A percentile compares a stretch with the other conserved stretches of the same genome.
These are phyloP conservation scores for Schrenkiella parvula DNA, from an alignment of 345 rosid genomes.

Conservation along the genomic window DNA sequence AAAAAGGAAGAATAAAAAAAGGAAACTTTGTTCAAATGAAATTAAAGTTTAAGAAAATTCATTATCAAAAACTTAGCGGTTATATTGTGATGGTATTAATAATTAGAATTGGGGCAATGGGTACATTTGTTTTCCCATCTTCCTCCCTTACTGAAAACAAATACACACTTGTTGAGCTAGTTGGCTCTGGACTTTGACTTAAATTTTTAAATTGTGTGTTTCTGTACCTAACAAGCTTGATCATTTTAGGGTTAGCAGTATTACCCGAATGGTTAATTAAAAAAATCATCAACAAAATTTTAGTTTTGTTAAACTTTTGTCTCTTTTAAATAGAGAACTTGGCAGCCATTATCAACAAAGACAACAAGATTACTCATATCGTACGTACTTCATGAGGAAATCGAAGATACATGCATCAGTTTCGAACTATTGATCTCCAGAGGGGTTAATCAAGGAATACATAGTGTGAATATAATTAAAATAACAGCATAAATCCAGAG, in stretches of 20 bases:
- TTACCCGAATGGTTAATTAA: no score
- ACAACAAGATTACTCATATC: background rate
- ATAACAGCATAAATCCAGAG: constrained; percentile 34
- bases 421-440: constrained; percentile 19
- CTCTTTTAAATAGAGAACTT: background rate
- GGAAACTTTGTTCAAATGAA: background rate
- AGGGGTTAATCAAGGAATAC: background rate
- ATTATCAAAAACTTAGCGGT: background rate
- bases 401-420: constrained; percentile 22
- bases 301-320: no score
- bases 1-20: no score
- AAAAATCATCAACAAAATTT: background rate
- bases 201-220: background rate
- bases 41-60: background rate
- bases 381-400: background rate
- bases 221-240: no score
- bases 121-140: background rate
- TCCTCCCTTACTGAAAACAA: background rate
- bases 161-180: background rate
- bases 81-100: no score
- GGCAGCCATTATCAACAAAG: background rate
- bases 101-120: background rate
- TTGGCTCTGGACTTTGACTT: background rate
- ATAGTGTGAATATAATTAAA: constrained; percentile 11
- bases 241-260: no score